These are phyloP conservation scores for Coleophoma cylindrospora DNA, from an alignment of 2,329 filamentous ascomycete species.

Conservation along the genomic window DNA sequence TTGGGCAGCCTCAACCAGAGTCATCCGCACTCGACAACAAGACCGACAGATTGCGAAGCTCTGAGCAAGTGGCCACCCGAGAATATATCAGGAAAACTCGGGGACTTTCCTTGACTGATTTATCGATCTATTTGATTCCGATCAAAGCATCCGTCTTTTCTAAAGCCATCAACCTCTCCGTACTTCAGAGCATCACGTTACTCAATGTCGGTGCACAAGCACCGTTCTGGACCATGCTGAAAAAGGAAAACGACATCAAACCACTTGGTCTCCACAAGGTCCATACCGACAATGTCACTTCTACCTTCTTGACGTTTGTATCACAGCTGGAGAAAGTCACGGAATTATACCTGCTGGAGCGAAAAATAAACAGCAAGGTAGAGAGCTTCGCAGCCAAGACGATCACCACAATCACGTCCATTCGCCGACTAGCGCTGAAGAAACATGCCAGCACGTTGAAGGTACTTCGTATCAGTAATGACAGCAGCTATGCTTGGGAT, in stretches of 20 bases:
- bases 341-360: slow-evolving; percentile 57
- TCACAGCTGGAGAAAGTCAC: slow-evolving; percentile 46
- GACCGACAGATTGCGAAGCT: too few relatives aligned
- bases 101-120: slow-evolving; percentile 48
- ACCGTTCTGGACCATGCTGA: slow-evolving; percentile 52
- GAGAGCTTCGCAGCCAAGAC: slow-evolving; percentile 48
- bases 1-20: too few relatives aligned
- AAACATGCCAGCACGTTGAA: slow-evolving; percentile 51
- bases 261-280: slow-evolving; percentile 51
- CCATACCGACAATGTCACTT: slow-evolving; percentile 58
- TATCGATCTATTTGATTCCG: slow-evolving; percentile 55
- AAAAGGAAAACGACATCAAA: slow-evolving; percentile 45
- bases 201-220: slow-evolving; percentile 60
- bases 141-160: slow-evolving; percentile 53
- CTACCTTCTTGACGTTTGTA: slow-evolving; percentile 47
- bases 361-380: slow-evolving; percentile 43
- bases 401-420: slow-evolving; percentile 48
- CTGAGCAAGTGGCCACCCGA: too few relatives aligned
- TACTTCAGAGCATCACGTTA: slow-evolving; percentile 51
- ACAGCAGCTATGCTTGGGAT: slow-evolving; percentile 49
- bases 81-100: slow-evolving; percentile 54
- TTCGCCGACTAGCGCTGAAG: slow-evolving; percentile 49
- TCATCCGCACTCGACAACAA: too few relatives aligned
- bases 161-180: slow-evolving; percentile 50
- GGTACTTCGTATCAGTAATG: slow-evolving; percentile 56